These are phyloP conservation scores for Dujonia santamariae DNA, from an alignment of 1,139 yeast species.

Conservation along the genomic window DNA sequence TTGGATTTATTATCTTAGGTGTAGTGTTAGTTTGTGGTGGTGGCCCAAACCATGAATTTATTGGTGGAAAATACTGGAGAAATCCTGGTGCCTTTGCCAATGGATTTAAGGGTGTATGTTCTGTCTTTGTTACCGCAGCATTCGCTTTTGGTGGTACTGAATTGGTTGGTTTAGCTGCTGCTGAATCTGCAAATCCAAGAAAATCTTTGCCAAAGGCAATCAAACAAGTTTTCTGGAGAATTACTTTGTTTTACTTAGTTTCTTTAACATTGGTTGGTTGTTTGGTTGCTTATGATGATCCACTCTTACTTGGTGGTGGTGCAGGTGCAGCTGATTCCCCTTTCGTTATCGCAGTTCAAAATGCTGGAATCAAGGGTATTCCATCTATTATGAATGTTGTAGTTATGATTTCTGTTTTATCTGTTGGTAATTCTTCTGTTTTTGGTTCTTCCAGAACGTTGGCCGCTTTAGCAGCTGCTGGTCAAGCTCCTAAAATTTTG, in stretches of 20 bases:
- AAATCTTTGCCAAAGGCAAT: constrained; percentile 33
- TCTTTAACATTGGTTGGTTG: constrained; percentile 30
- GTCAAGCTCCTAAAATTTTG: constrained; percentile 29
- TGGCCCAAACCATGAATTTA: constrained; percentile 25
- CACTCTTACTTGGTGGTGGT: constrained; percentile 15
- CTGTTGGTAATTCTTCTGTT: constrained; percentile 36
- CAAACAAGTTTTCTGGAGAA: constrained; percentile 35
- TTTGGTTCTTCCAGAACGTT: constrained; percentile 34
- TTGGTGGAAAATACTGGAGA: constrained; percentile 34
- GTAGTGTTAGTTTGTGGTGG: constrained; percentile 30
- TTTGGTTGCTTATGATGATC: constrained; percentile 26
- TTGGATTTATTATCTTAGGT: constrained; percentile 29
- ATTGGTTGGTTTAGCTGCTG: constrained; percentile 36
- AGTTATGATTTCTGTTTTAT: constrained; percentile 28
- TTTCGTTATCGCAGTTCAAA: constrained; percentile 37
- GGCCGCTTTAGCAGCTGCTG: constrained; percentile 33
- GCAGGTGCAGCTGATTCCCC: constrained; percentile 33
- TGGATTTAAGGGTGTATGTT: constrained; percentile 23
- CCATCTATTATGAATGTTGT: constrained; percentile 33
- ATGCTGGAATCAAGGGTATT: constrained; percentile 26
- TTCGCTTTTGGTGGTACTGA: constrained; percentile 26
- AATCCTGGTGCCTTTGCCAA: constrained; percentile 32
- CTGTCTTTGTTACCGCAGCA: constrained; percentile 22
- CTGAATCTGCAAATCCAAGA: constrained; percentile 32
- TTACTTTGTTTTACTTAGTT: constrained; percentile 28